phyloP scores from a whole-genome alignment of 2,329 filamentous ascomycete species.

The Aureobasidium vineae region DNA sequence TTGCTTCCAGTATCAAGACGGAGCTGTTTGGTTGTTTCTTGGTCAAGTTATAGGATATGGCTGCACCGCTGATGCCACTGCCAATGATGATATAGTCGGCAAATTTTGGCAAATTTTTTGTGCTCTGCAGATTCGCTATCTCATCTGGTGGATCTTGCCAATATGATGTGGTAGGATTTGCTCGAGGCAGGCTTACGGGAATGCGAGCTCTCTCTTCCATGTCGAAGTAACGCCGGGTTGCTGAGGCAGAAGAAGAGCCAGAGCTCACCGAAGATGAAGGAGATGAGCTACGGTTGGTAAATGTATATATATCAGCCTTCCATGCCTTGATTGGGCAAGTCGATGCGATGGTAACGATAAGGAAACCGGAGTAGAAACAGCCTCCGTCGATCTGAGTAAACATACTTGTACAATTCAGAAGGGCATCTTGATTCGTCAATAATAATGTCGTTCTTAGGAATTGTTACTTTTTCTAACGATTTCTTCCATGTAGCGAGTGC shows the following conservation, averaged over 20 bases:
- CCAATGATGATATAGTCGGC: constrained; percentile 43
- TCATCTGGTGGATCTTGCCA: constrained; percentile 44
- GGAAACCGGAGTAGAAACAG: background rate
- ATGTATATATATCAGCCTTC: background rate
- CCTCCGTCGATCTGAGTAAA: background rate
- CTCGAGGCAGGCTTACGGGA: constrained; percentile 34
- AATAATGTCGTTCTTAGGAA: background rate
- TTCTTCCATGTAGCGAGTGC: background rate
- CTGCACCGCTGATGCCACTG: constrained; percentile 43
- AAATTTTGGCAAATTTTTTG: constrained; percentile 30
- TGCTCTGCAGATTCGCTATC: constrained; percentile 38
- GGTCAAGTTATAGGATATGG: constrained; percentile 42
- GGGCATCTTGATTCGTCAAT: background rate
- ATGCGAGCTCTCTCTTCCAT: constrained; percentile 29
- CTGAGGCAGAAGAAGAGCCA: too few species aligned
- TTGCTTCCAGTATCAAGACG: constrained; percentile 44
- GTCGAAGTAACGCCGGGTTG: too few species aligned
- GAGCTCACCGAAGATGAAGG: background rate
- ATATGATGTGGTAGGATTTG: constrained; percentile 42
- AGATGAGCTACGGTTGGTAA: background rate
- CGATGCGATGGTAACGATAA: constrained; percentile 10
- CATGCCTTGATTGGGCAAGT: background rate
- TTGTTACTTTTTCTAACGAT: background rate
- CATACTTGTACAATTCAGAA: background rate
- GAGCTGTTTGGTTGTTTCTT: constrained; percentile 29